Evolutionary conservation across 768 basidiomycete genomes (phyloP).

Genomic region (Leccinum variicolor): DNA sequence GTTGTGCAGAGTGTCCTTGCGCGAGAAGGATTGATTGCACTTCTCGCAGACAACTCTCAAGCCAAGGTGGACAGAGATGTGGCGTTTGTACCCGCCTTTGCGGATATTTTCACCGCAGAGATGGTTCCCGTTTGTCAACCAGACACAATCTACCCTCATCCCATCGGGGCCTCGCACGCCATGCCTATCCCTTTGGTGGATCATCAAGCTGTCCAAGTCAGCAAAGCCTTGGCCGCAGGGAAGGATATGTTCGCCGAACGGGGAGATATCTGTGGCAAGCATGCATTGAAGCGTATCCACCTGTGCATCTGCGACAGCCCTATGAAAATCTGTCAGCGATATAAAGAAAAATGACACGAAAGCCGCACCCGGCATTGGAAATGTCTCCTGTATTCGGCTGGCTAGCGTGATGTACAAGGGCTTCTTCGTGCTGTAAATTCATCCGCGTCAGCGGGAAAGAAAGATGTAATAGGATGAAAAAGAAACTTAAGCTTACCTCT

Average conservation of each 20-base stretch:
- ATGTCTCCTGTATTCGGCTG: neutral
- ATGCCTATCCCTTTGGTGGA: neutral
- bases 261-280: neutral
- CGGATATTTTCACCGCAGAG: neutral
- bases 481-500: neutral
- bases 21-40: neutral
- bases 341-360: neutral
- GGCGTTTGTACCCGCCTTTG: neutral
- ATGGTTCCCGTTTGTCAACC: neutral
- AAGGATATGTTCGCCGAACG: neutral
- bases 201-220: neutral
- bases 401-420: neutral
- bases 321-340: neutral
- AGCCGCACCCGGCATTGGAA: neutral
- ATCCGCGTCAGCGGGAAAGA: neutral
- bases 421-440: neutral
- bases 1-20: neutral
- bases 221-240: neutral
- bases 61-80: neutral
- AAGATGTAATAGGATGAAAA: neutral
- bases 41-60: neutral
- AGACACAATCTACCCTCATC: neutral
- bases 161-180: neutral
- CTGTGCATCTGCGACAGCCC: neutral
- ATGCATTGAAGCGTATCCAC: neutral